A percentile compares a stretch with the other conserved stretches of the same genome.
Conservation (phyloP, 1,139 yeast genomes). For the Diutina sp. region DNA sequence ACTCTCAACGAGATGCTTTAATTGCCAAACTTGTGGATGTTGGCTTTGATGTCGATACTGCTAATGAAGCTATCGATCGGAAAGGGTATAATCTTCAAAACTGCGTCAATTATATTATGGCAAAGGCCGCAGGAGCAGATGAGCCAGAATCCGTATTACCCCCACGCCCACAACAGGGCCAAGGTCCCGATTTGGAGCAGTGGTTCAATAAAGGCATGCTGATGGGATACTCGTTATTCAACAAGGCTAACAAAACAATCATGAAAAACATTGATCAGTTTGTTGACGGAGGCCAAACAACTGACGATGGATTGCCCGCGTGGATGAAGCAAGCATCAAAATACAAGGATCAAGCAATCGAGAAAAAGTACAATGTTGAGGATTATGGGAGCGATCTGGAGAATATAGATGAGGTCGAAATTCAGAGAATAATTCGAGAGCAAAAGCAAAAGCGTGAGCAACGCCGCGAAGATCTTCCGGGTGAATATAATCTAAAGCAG, state of each 20-base stretch:
- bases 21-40: slow-evolving; percentile 67
- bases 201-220: slow-evolving; percentile 37
- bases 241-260: slow-evolving; percentile 48
- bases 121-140: slow-evolving; percentile 9
- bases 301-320: slow-evolving; percentile 38
- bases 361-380: slow-evolving; percentile 23
- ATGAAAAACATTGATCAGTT: slow-evolving; percentile 56
- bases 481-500: neutral
- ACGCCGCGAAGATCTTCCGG: neutral
- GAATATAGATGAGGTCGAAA: slow-evolving; percentile 29
- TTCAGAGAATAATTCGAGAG: slow-evolving; percentile 22
- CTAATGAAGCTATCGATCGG: slow-evolving; percentile 45
- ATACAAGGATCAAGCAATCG: slow-evolving; percentile 30
- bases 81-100: slow-evolving; percentile 49
- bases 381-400: slow-evolving; percentile 35
- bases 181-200: slow-evolving; percentile 19
- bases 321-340: slow-evolving; percentile 63
- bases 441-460: slow-evolving; percentile 13
- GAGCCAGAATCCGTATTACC: slow-evolving; percentile 18
- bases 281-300: slow-evolving; percentile 9
- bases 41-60: slow-evolving; percentile 58
- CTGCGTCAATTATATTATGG: slow-evolving; percentile 62
- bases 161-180: slow-evolving; percentile 48
- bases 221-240: slow-evolving; percentile 38
- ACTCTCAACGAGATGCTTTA: slow-evolving; percentile 27